Conservation (phyloP, 176 grass and related monocot species). For the Bromus sterilis region DNA sequence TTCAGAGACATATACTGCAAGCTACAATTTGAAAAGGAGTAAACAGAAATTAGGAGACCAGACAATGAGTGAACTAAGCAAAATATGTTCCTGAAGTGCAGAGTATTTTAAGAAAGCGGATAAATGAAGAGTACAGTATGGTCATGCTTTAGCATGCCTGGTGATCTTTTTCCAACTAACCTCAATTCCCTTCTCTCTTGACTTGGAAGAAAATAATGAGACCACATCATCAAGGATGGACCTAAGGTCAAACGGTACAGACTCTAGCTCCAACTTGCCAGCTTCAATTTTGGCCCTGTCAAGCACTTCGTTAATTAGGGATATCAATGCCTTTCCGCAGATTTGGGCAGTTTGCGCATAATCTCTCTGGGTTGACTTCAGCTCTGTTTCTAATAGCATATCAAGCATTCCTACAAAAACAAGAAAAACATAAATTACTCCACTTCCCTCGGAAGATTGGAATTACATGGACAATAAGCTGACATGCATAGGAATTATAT, state of each 20-base stretch:
- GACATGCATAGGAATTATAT: not conserved
- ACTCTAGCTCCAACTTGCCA: conserved; percentile 77
- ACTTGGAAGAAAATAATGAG: conserved; percentile 73
- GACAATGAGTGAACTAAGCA: conserved; percentile 17
- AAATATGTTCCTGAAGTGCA: conserved; percentile 5
- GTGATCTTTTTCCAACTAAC: conserved; percentile 24
- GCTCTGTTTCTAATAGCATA: conserved; percentile 84
- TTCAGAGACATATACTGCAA: conserved; percentile 95
- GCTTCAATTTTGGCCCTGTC: conserved; percentile 98
- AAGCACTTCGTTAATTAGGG: conserved; percentile 94
- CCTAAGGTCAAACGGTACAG: conserved; percentile 74
- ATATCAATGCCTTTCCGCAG: conserved; percentile 89
- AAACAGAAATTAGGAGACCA: conserved; percentile 24
- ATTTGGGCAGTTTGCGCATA: conserved; percentile 90
- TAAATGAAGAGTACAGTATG: conserved; percentile 6
- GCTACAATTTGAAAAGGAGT: conserved; percentile 41
- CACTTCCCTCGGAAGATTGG: conserved; percentile 12
- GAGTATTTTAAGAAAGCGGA: not conserved
- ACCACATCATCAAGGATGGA: conserved; percentile 89
- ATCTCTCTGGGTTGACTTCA: conserved; percentile 77
- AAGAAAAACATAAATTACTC: conserved; percentile 2
- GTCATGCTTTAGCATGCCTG: not conserved
- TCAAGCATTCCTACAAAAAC: conserved; percentile 78
- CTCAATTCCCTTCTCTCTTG: conserved; percentile 85
- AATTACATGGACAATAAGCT: not conserved